These are phyloP conservation scores for Rhodomyrtus psidioides DNA, from an alignment of 441 rosid species.

Conservation along the genomic window DNA sequence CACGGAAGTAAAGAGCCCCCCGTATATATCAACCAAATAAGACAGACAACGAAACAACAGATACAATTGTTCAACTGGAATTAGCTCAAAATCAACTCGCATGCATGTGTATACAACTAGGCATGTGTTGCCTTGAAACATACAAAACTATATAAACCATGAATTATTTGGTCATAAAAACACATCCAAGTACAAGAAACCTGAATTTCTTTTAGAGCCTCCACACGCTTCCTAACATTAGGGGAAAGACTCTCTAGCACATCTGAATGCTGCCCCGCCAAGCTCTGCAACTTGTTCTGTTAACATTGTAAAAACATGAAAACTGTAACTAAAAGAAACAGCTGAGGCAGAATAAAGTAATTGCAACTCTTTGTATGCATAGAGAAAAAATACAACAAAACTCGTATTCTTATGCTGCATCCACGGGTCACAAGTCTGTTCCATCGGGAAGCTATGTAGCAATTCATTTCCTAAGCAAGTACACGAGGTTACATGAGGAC, in stretches of 20 bases:
- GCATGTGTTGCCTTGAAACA: background rate
- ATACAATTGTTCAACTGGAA: background rate
- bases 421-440: background rate
- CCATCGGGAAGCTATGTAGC: background rate
- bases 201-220: slow-evolving; percentile 79
- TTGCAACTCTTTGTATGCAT: background rate
- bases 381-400: background rate
- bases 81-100: background rate
- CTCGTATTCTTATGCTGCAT: background rate
- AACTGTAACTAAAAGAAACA: background rate
- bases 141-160: background rate
- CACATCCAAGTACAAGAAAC: slow-evolving; percentile 16
- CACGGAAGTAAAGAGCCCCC: background rate
- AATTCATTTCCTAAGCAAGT: background rate
- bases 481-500: background rate
- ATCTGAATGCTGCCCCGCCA: slow-evolving; percentile 70
- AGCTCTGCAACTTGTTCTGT: slow-evolving; percentile 69
- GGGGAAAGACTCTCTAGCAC: slow-evolving; percentile 54
- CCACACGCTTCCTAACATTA: slow-evolving; percentile 63
- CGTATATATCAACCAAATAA: background rate
- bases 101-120: background rate
- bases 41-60: background rate
- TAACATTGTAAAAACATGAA: background rate
- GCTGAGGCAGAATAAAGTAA: background rate
- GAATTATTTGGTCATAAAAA: background rate